A percentile compares a stretch with the other conserved stretches of the same genome.
Evolutionary conservation across 2,329 filamentous ascomycete species (phyloP).

Genomic region (Aspergillus floridensis): DNA sequence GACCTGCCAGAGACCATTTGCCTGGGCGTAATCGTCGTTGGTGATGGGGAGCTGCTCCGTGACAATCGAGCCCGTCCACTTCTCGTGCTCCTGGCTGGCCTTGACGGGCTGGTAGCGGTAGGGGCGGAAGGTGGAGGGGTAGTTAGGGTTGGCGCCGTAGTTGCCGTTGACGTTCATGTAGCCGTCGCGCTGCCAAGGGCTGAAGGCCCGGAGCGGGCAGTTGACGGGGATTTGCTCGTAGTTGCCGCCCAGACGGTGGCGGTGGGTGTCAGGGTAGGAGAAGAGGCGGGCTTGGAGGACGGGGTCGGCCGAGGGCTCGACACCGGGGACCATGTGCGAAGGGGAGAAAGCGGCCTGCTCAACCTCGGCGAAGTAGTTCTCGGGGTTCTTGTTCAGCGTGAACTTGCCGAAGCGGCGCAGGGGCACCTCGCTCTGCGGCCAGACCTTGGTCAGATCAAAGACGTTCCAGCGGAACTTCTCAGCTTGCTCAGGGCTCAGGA

Average conservation of each 20-base stretch:
- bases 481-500: conserved; percentile 61
- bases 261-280: conserved; percentile 67
- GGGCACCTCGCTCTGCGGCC: conserved; percentile 63
- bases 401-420: conserved; percentile 60
- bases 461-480: conserved; percentile 62
- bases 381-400: conserved; percentile 62
- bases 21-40: conserved; percentile 46
- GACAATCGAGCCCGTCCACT: conserved; percentile 42
- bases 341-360: conserved; percentile 70
- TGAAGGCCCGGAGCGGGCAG: conserved; percentile 51
- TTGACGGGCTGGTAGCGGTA: conserved; percentile 40
- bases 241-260: conserved; percentile 62
- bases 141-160: conserved; percentile 59
- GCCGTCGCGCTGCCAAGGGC: conserved; percentile 71
- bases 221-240: conserved; percentile 66
- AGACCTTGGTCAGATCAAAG: conserved; percentile 69
- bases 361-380: conserved; percentile 70
- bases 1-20: conserved; percentile 45
- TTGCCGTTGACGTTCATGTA: conserved; percentile 66
- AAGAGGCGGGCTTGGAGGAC: conserved; percentile 68
- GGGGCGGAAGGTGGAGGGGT: conserved; percentile 44
- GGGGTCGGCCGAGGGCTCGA: conserved; percentile 68
- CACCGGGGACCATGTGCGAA: conserved; percentile 64
- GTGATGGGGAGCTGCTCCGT: conserved; percentile 43
- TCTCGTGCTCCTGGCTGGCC: conserved; percentile 45